A percentile compares a stretch with the other conserved stretches of the same genome.
phyloP scores from a whole-genome alignment of 2,329 filamentous ascomycete genomes.

The Trichoderma breve region DNA sequence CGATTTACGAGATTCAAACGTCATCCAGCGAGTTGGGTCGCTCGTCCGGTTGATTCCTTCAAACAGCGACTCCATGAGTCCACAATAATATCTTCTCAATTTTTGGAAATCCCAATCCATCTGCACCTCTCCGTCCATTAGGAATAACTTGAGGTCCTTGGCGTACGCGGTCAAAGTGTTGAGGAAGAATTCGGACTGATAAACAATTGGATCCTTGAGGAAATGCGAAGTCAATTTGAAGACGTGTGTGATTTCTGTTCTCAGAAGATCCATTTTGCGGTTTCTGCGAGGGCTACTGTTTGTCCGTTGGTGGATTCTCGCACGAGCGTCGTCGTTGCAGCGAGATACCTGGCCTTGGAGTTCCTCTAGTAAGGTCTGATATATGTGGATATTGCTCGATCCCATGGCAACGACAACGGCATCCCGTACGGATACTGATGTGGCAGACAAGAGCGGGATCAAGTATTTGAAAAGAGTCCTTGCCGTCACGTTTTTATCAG shows the following conservation, averaged over 20 bases:
- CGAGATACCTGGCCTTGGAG: constrained; percentile 81
- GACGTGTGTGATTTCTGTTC: constrained; percentile 93
- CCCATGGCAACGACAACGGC: constrained; percentile 90
- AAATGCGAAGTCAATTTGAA: constrained; percentile 94
- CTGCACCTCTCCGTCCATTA: constrained; percentile 93
- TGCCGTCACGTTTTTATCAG: constrained; percentile 81
- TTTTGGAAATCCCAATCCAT: constrained; percentile 94
- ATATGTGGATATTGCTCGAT: constrained; percentile 92
- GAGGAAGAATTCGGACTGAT: constrained; percentile 85
- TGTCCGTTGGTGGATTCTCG: constrained; percentile 80
- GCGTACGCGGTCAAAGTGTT: constrained; percentile 86
- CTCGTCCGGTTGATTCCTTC: constrained; percentile 83
- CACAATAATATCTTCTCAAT: constrained; percentile 88
- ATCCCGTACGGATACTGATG: constrained; percentile 77
- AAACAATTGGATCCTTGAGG: constrained; percentile 72
- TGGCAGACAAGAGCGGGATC: constrained; percentile 79
- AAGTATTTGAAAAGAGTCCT: constrained; percentile 87
- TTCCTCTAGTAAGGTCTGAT: constrained; percentile 84
- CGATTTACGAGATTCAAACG: constrained; percentile 93
- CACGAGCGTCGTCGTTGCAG: constrained; percentile 85
- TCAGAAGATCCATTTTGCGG: constrained; percentile 77
- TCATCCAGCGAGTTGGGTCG: constrained; percentile 91
- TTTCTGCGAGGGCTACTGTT: constrained; percentile 80
- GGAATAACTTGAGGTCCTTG: constrained; percentile 87
- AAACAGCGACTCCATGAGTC: constrained; percentile 87